Conservation (phyloP, 441 rosid species). For the Aleurites moluccanus region DNA sequence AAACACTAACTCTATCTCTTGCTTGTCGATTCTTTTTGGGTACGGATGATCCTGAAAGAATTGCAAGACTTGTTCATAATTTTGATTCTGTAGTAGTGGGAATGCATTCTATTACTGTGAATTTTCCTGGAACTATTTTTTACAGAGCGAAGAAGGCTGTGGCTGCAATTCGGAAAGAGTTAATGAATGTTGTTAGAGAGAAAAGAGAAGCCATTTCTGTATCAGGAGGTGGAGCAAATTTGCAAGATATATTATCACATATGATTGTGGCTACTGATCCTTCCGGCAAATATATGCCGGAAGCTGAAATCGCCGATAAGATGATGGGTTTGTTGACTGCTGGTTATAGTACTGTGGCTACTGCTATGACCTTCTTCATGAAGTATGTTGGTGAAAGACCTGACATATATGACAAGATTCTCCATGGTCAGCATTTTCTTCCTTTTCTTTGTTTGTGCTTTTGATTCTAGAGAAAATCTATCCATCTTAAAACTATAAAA, state of each 20-base stretch:
- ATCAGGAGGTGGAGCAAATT: slow-evolving; percentile 6
- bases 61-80: slow-evolving; percentile 22
- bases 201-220: slow-evolving; percentile 26
- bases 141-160: slow-evolving; percentile 27
- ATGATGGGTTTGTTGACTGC: slow-evolving; percentile 37
- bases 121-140: slow-evolving; percentile 33
- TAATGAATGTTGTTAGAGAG: slow-evolving; percentile 20
- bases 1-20: slow-evolving; percentile 28
- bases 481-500: too few species aligned
- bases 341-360: slow-evolving; percentile 35
- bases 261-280: slow-evolving; percentile 30
- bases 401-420: slow-evolving; percentile 30
- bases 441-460: not conserved
- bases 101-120: slow-evolving; percentile 31
- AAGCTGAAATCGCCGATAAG: slow-evolving; percentile 34
- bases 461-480: not conserved
- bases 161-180: slow-evolving; percentile 23
- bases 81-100: slow-evolving; percentile 27
- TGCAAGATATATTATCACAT: slow-evolving; percentile 32
- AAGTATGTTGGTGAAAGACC: slow-evolving; percentile 40
- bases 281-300: slow-evolving; percentile 29
- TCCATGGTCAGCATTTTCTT: slow-evolving; percentile 16
- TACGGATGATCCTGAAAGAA: slow-evolving; percentile 21
- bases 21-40: slow-evolving; percentile 34
- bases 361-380: slow-evolving; percentile 36